phyloP scores from a whole-genome alignment of 2,329 filamentous ascomycete species.

The Plenodomus biglobosus region DNA sequence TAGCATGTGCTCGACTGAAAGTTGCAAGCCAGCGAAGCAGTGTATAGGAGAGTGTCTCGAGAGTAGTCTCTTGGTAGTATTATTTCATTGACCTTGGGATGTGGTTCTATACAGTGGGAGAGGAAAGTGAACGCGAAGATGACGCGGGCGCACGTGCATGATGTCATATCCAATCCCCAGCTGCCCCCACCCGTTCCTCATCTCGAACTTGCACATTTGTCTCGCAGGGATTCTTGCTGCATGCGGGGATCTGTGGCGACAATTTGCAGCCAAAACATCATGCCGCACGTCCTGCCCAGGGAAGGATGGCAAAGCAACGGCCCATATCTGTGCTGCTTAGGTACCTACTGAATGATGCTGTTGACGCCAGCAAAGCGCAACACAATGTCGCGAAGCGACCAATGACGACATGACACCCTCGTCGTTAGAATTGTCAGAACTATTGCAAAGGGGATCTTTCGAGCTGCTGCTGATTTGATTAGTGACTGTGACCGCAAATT shows the following conservation, averaged over 20 bases:
- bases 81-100: too few species aligned
- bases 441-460: not conserved
- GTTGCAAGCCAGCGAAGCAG: too few species aligned
- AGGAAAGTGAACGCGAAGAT: not conserved
- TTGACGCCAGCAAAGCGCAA: not conserved
- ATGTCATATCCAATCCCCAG: not conserved
- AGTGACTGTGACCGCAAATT: slow-evolving; percentile 5
- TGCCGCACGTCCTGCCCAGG: too few species aligned
- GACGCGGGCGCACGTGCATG: not conserved
- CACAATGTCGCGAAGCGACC: not conserved
- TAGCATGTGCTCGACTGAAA: too few species aligned
- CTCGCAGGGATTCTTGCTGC: not conserved
- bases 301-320: not conserved
- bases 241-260: not conserved
- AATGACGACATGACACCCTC: not conserved
- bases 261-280: not conserved
- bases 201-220: not conserved
- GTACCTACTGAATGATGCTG: too few species aligned
- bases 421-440: not conserved
- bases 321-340: too few species aligned
- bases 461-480: slow-evolving; percentile 3
- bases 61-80: too few species aligned
- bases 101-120: too few species aligned
- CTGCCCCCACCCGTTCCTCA: not conserved
- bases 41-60: too few species aligned